These are phyloP conservation scores for Linum usitatissimum DNA, from an alignment of 345 rosid genomes.

Conservation along the genomic window DNA sequence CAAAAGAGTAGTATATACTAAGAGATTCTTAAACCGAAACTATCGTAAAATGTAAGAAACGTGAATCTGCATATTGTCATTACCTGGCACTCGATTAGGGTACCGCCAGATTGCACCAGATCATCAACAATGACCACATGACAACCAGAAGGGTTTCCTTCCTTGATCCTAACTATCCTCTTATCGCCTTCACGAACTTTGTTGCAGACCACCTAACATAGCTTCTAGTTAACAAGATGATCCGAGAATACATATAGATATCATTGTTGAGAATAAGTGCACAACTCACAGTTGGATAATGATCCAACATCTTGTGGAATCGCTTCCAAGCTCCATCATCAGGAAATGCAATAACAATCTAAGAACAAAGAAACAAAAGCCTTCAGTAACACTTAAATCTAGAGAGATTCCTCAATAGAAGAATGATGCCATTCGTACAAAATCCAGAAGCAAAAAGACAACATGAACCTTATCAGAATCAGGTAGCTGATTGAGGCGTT, in stretches of 20 bases:
- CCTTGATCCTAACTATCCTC: slow-evolving; percentile 80
- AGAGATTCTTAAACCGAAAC: neutral
- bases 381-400: neutral
- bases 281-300: slow-evolving; percentile 63
- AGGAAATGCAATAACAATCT: slow-evolving; percentile 91
- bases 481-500: slow-evolving; percentile 72
- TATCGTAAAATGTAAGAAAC: neutral
- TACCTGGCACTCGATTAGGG: slow-evolving; percentile 98
- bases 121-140: slow-evolving; percentile 96
- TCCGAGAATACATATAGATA: neutral
- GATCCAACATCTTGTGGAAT: slow-evolving; percentile 81
- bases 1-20: neutral
- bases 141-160: slow-evolving; percentile 82
- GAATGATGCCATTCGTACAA: neutral
- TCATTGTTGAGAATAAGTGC: neutral
- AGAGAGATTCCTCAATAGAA: neutral
- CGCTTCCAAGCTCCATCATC: slow-evolving; percentile 99
- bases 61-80: neutral
- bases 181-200: slow-evolving; percentile 96
- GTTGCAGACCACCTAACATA: slow-evolving; percentile 72
- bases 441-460: slow-evolving; percentile 10
- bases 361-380: neutral
- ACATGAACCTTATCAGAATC: slow-evolving; percentile 52
- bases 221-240: slow-evolving; percentile 11
- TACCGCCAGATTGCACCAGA: slow-evolving; percentile 95